A percentile compares a stretch with the other conserved stretches of the same genome.
These are phyloP conservation scores for Sonneratia alba DNA, from an alignment of 345 rosid species.

Conservation along the genomic window DNA sequence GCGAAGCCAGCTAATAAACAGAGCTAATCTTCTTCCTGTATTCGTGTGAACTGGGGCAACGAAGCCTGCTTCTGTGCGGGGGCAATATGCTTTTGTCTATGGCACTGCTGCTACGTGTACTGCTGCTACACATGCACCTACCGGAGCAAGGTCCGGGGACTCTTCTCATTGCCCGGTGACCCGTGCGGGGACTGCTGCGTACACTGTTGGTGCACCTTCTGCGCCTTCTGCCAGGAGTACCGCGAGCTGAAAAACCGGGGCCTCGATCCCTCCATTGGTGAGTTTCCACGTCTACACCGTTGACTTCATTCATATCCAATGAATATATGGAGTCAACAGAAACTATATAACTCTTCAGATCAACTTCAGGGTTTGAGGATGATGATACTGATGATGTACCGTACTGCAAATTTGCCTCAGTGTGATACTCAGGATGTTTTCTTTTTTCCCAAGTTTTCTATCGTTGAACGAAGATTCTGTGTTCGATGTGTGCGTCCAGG, in stretches of 20 bases:
- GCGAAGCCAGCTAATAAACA: background rate
- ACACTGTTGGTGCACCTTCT: conserved; percentile 2
- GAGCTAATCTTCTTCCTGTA: background rate
- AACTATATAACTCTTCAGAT: too few species aligned
- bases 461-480: background rate
- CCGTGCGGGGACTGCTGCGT: conserved; percentile 5
- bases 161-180: background rate
- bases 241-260: conserved; percentile 16
- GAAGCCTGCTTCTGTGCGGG: conserved; percentile 9
- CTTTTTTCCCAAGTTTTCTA: too few species aligned
- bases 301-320: too few species aligned
- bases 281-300: background rate
- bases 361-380: too few species aligned
- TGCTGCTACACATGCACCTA: conserved; percentile 11
- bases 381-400: too few species aligned
- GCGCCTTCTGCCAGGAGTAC: conserved; percentile 13
- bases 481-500: background rate
- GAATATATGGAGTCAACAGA: too few species aligned
- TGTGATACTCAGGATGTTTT: too few species aligned
- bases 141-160: conserved; percentile 10
- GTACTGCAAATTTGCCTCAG: too few species aligned
- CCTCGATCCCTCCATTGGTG: conserved; percentile 1
- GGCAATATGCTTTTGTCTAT: background rate
- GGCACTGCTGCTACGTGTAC: background rate
- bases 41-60: too few species aligned